A percentile compares a stretch with the other conserved stretches of the same genome.
Evolutionary conservation across 1,139 yeast species (phyloP).

Genomic region (Ogataea hybrid): DNA sequence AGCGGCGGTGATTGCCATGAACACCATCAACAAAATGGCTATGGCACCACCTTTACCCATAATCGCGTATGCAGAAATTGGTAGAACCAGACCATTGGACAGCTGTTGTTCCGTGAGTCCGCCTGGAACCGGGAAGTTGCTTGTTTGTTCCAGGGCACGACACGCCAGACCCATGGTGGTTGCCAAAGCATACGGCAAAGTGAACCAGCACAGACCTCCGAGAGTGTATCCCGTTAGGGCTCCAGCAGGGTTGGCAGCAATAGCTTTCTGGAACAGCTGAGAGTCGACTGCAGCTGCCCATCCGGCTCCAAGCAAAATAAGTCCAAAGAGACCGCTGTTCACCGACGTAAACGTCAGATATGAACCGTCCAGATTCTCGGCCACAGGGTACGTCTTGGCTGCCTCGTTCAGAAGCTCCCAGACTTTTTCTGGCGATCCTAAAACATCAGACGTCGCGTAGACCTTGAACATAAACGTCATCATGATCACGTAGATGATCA

Average conservation of each 20-base stretch:
- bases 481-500: slow-evolving; percentile 27
- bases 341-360: slow-evolving; percentile 45
- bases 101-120: slow-evolving; percentile 31
- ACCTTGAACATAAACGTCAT: slow-evolving; percentile 40
- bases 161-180: slow-evolving; percentile 40
- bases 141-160: slow-evolving; percentile 34
- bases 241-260: slow-evolving; percentile 39
- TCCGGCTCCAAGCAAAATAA: slow-evolving; percentile 30
- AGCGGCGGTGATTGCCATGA: slow-evolving; percentile 50
- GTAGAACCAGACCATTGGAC: slow-evolving; percentile 42
- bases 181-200: slow-evolving; percentile 44
- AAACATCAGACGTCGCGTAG: slow-evolving; percentile 39
- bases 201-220: slow-evolving; percentile 47
- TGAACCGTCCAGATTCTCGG: slow-evolving; percentile 46
- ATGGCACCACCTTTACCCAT: slow-evolving; percentile 46
- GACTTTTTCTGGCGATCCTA: slow-evolving; percentile 48
- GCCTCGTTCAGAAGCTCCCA: slow-evolving; percentile 42
- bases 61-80: slow-evolving; percentile 41
- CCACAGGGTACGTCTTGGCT: slow-evolving; percentile 36
- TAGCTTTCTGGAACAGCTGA: slow-evolving; percentile 34
- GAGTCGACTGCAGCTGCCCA: slow-evolving; percentile 32
- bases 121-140: slow-evolving; percentile 34
- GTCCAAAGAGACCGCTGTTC: slow-evolving; percentile 33
- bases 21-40: slow-evolving; percentile 44
- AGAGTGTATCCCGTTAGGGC: slow-evolving; percentile 39